These are phyloP conservation scores for Fraxinus sp. DNA, from an alignment of 305 asterid genomes.

Conservation along the genomic window DNA sequence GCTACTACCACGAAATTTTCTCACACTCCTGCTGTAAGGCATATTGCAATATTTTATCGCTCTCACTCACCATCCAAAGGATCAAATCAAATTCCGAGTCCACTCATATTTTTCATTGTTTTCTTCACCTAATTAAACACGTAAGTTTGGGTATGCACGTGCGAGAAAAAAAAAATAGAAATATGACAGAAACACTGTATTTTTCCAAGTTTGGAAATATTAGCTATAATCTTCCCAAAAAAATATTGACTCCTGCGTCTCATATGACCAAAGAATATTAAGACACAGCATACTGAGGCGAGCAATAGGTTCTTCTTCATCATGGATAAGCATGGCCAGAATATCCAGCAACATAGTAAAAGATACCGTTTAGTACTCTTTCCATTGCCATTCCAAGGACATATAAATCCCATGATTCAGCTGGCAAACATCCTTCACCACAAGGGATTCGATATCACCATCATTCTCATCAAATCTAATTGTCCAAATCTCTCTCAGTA, in stretches of 20 bases:
- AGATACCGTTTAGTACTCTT: constrained; percentile 34
- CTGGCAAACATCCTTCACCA: constrained; percentile 43
- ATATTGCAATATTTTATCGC: neutral
- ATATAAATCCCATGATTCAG: constrained; percentile 49
- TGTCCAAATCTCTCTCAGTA: constrained; percentile 34
- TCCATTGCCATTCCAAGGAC: constrained; percentile 46
- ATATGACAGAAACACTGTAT: too few species aligned
- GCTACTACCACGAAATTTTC: too few species aligned
- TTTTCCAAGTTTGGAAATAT: neutral
- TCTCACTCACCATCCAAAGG: neutral
- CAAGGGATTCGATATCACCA: constrained; percentile 43
- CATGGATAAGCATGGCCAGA: neutral
- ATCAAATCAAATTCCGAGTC: too few species aligned
- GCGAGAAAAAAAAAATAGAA: neutral
- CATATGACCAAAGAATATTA: too few species aligned
- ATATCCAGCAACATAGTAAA: neutral
- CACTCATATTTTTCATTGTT: too few species aligned
- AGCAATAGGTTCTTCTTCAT: neutral
- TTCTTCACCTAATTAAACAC: neutral
- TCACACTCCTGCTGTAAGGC: neutral
- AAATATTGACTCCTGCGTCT: neutral
- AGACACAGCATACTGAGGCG: too few species aligned
- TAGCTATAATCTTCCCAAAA: neutral
- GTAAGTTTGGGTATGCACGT: neutral
- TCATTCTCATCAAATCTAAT: constrained; percentile 43